These are phyloP conservation scores for Pelargonium myrrhifolium DNA, from an alignment of 441 rosid genomes.

Conservation along the genomic window DNA sequence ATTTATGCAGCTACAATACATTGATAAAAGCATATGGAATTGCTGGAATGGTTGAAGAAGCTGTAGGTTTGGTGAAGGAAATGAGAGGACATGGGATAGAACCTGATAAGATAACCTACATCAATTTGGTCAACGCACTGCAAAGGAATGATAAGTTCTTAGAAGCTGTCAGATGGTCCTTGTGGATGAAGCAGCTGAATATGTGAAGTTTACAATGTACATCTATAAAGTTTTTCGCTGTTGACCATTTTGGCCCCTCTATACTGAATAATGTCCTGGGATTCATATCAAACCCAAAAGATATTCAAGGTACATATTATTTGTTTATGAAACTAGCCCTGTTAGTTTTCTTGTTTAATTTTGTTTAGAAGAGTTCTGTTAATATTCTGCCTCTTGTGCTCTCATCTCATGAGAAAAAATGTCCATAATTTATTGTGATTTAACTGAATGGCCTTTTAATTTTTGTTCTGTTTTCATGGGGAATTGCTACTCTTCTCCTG, in stretches of 20 bases:
- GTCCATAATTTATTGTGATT: background rate
- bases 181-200: constrained; percentile 92
- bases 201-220: constrained; percentile 20
- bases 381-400: background rate
- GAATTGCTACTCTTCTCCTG: background rate
- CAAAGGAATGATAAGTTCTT: constrained; percentile 67
- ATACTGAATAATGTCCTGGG: background rate
- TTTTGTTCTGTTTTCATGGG: background rate
- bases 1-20: constrained; percentile 80
- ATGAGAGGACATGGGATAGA: constrained; percentile 60
- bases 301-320: background rate
- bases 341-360: background rate
- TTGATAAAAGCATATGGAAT: constrained; percentile 89
- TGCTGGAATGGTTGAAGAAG: constrained; percentile 87
- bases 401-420: background rate
- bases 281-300: background rate
- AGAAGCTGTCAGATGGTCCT: constrained; percentile 93
- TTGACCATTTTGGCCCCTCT: background rate
- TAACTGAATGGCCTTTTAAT: background rate
- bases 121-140: constrained; percentile 60
- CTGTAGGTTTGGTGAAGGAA: constrained; percentile 66
- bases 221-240: background rate
- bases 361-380: background rate
- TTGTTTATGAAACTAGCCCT: background rate
- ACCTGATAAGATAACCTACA: constrained; percentile 72